Conservation (phyloP, 2,329 filamentous ascomycete species). For the Trichophyton simii region DNA sequence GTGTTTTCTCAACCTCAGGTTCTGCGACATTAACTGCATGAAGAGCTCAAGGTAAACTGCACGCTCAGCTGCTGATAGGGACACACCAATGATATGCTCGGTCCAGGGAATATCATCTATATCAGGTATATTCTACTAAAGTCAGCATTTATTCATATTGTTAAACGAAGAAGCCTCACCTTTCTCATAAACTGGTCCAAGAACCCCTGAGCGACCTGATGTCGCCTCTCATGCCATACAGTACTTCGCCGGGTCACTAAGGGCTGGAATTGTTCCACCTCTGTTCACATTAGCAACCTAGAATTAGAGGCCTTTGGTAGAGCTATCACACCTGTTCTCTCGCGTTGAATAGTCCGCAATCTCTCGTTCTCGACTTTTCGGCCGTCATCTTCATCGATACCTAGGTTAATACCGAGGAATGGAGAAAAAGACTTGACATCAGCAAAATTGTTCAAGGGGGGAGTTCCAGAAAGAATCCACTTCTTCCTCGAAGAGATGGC, state of each 20-base stretch:
- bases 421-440: constrained; percentile 48
- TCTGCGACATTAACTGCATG: constrained; percentile 40
- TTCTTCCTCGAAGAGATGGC: constrained; percentile 39
- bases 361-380: constrained; percentile 36
- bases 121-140: constrained; percentile 29
- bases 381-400: constrained; percentile 39
- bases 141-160: constrained; percentile 1
- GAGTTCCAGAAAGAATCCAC: constrained; percentile 54
- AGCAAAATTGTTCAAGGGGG: constrained; percentile 44
- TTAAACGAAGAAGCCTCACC: constrained; percentile 14
- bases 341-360: constrained; percentile 29
- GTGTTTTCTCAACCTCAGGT: constrained; percentile 31
- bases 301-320: not conserved
- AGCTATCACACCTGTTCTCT: constrained; percentile 31
- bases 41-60: constrained; percentile 45
- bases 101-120: constrained; percentile 35
- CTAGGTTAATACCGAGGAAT: constrained; percentile 44
- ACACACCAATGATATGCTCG: constrained; percentile 34
- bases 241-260: constrained; percentile 39
- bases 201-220: constrained; percentile 43
- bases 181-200: constrained; percentile 41
- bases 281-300: constrained; percentile 19
- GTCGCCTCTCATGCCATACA: constrained; percentile 41
- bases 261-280: constrained; percentile 44
- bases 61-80: constrained; percentile 37